phyloP scores from a whole-genome alignment of 768 basidiomycete genomes.

The Boletellus ananas region DNA sequence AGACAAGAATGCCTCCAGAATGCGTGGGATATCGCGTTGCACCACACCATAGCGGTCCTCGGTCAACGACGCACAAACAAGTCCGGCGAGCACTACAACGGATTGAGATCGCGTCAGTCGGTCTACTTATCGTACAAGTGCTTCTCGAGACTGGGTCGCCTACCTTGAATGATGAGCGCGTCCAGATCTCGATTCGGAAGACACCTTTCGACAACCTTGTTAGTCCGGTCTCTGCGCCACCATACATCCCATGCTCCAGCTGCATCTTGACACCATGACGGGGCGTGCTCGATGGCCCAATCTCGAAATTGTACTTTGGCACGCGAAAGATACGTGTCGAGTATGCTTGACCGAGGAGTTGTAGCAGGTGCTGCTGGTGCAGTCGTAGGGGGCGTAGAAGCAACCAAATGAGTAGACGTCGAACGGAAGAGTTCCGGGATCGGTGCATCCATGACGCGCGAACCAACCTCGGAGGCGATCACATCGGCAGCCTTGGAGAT shows the following conservation, averaged over 20 bases:
- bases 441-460: slow-evolving; percentile 26
- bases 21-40: slow-evolving; percentile 79
- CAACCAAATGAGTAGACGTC: slow-evolving; percentile 18
- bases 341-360: background rate
- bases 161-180: slow-evolving; percentile 60
- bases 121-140: no score
- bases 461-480: slow-evolving; percentile 34
- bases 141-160: background rate
- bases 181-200: slow-evolving; percentile 64
- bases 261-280: slow-evolving; percentile 28
- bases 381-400: slow-evolving; percentile 12
- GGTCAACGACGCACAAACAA: slow-evolving; percentile 66
- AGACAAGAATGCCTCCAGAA: slow-evolving; percentile 70
- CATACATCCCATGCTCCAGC: slow-evolving; percentile 35
- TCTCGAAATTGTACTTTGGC: slow-evolving; percentile 5
- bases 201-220: slow-evolving; percentile 49
- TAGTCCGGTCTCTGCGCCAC: slow-evolving; percentile 56
- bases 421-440: slow-evolving; percentile 51
- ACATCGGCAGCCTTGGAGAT: slow-evolving; percentile 49
- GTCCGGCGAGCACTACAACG: slow-evolving; percentile 55
- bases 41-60: slow-evolving; percentile 84
- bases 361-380: background rate
- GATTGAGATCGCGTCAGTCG: no score
- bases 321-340: background rate
- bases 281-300: slow-evolving; percentile 26